phyloP scores from a whole-genome alignment of 768 basidiomycete species.

The Phanerochaete carnosa region DNA sequence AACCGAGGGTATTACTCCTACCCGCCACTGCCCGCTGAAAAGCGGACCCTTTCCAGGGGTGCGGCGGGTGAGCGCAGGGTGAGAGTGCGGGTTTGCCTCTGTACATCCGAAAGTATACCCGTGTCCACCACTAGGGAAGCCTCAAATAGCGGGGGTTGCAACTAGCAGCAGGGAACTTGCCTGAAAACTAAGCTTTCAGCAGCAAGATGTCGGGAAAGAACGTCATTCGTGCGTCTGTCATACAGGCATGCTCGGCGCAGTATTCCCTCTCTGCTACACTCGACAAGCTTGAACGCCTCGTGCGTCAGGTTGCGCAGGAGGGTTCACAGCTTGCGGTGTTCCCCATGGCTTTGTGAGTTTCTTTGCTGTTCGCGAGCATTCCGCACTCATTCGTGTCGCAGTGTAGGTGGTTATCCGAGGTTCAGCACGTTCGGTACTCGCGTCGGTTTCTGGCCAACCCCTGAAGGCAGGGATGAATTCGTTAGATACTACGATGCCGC shows the following conservation, averaged over 20 bases:
- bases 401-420: conserved; percentile 61
- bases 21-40: too few species aligned
- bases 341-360: conserved; percentile 55
- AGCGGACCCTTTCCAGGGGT: too few species aligned
- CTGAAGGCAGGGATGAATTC: conserved; percentile 56
- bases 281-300: conserved; percentile 44
- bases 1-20: too few species aligned
- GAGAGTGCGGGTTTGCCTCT: too few species aligned
- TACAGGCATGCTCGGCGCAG: conserved; percentile 46
- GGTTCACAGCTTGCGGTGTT: conserved; percentile 48
- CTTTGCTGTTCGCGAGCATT: neutral
- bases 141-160: neutral
- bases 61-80: too few species aligned
- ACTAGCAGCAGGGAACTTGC: neutral
- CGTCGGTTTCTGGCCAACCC: conserved; percentile 48
- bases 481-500: conserved; percentile 51
- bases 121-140: too few species aligned
- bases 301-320: conserved; percentile 44
- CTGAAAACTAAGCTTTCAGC: neutral
- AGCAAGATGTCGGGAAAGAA: conserved; percentile 17
- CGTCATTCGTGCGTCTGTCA: conserved; percentile 46
- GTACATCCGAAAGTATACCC: too few species aligned
- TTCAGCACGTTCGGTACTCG: conserved; percentile 48
- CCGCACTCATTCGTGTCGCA: conserved; percentile 15
- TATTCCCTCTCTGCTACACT: conserved; percentile 46